A percentile compares a stretch with the other conserved stretches of the same genome.
Conservation (phyloP, 768 basidiomycete genomes). For the Tricholoma sp. region DNA sequence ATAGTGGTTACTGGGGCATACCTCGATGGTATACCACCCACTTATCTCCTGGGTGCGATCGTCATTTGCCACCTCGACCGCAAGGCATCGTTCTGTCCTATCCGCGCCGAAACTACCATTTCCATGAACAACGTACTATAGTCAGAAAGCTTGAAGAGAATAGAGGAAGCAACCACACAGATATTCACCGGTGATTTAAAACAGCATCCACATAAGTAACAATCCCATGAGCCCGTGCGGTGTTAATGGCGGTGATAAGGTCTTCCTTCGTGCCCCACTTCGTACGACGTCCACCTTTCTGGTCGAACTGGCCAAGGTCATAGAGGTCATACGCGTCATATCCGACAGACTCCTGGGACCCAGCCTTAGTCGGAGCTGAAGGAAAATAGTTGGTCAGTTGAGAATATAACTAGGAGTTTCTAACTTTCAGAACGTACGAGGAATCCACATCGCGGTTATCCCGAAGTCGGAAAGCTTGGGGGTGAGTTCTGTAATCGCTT, state of each 20-base stretch:
- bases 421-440: neutral
- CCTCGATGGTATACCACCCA: neutral
- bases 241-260: neutral
- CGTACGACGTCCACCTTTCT: neutral
- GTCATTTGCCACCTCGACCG: neutral
- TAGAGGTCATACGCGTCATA: neutral
- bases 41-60: neutral
- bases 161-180: neutral
- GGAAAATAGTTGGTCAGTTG: neutral
- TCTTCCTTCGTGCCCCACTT: neutral
- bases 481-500: neutral
- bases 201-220: neutral
- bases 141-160: neutral
- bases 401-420: neutral
- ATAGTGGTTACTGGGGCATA: neutral
- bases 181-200: neutral
- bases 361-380: neutral
- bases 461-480: neutral
- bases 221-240: neutral
- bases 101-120: neutral
- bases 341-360: neutral
- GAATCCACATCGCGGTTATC: neutral
- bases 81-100: neutral
- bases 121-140: neutral
- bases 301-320: neutral